Evolutionary conservation across 2,329 filamentous ascomycete species (phyloP).

Genomic region (Trichoderma oligosporum): DNA sequence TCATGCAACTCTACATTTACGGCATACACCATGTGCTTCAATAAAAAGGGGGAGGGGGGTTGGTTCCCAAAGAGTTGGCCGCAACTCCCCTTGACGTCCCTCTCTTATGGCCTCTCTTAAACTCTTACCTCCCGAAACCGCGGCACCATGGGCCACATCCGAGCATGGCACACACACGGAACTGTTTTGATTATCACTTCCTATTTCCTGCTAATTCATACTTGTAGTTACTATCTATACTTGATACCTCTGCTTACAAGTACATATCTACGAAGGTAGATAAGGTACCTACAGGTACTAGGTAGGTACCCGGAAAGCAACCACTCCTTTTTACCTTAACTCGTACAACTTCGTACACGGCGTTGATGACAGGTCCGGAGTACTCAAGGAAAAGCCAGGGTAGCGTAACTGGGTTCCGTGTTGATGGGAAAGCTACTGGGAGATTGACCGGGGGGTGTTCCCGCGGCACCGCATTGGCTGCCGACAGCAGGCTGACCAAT

Average conservation of each 20-base stretch:
- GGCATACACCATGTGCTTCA: neutral
- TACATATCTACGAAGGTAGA: neutral
- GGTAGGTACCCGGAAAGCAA: too few species aligned
- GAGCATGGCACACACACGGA: neutral
- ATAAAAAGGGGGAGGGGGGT: neutral
- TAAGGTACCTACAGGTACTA: too few species aligned
- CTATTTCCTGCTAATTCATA: neutral
- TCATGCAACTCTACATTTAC: neutral
- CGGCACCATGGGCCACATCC: neutral
- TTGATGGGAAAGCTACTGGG: slow-evolving; percentile 9
- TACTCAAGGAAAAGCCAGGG: too few species aligned
- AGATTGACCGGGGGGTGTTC: slow-evolving; percentile 16
- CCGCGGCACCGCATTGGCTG: slow-evolving; percentile 14
- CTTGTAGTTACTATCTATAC: neutral
- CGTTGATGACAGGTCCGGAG: neutral
- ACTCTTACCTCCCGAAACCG: neutral
- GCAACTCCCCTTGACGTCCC: neutral
- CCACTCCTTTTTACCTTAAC: neutral
- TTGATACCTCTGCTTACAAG: neutral
- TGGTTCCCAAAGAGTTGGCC: too few species aligned
- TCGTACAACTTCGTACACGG: neutral
- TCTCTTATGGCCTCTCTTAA: neutral
- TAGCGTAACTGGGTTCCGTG: neutral
- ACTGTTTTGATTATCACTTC: neutral
- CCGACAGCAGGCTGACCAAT: slow-evolving; percentile 12